Conservation (phyloP, 805 yeast genomes). For the Starmera dryadoides region DNA sequence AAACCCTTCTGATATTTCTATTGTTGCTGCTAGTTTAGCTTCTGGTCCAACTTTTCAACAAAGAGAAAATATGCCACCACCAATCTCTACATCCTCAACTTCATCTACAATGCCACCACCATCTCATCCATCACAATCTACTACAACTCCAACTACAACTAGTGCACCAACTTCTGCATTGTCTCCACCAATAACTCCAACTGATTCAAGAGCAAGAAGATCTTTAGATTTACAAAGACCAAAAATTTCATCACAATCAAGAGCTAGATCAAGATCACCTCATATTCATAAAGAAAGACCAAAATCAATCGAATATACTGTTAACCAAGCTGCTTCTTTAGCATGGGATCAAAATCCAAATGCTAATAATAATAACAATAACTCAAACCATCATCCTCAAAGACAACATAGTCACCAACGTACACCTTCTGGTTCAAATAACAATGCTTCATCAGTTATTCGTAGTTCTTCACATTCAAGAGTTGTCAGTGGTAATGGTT, state of each 20-base stretch:
- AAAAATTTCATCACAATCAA: not conserved
- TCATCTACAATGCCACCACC: not conserved
- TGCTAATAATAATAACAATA: no score
- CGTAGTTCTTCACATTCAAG: slow-evolving; percentile 9
- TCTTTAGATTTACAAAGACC: slow-evolving; percentile 13
- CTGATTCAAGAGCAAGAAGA: slow-evolving; percentile 4
- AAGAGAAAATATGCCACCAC: not conserved
- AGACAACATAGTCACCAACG: slow-evolving; percentile 1
- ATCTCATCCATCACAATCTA: not conserved
- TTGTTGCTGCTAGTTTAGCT: not conserved
- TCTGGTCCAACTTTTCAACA: not conserved
- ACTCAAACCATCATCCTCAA: no score
- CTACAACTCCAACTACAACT: not conserved
- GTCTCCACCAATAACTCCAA: not conserved
- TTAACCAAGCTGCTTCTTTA: slow-evolving; percentile 17
- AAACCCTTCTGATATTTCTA: not conserved
- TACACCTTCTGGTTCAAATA: not conserved
- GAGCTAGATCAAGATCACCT: not conserved
- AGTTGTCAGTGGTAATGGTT: not conserved
- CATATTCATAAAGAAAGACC: slow-evolving; percentile 11
- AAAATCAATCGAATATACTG: slow-evolving; percentile 17
- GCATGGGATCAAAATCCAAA: slow-evolving; percentile 17
- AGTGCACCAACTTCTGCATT: not conserved
- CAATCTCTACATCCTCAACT: not conserved
- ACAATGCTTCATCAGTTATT: not conserved